Percentiles rank a stretch among this genome's conserved stretches.
Evolutionary conservation across 2,329 filamentous ascomycete genomes (phyloP).

Genomic region (Cryoendolithus antarcticus): DNA sequence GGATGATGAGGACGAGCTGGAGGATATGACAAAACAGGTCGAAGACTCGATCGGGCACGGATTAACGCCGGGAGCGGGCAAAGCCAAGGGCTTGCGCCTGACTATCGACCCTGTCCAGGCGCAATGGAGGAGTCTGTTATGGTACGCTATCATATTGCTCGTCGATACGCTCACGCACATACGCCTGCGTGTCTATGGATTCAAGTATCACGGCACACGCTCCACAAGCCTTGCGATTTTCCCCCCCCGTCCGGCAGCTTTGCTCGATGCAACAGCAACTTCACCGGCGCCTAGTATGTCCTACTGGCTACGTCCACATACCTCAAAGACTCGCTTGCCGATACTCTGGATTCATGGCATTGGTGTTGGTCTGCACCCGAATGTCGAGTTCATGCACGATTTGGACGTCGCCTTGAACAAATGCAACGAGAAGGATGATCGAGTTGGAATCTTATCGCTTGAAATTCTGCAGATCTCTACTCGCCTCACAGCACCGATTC

Average conservation of each 20-base stretch:
- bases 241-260: conserved; percentile 43
- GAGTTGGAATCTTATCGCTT: conserved; percentile 51
- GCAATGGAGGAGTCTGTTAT: conserved; percentile 35
- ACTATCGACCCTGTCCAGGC: neutral
- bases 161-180: conserved; percentile 33
- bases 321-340: conserved; percentile 43
- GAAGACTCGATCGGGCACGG: conserved; percentile 27
- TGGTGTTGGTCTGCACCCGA: conserved; percentile 54
- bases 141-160: conserved; percentile 45
- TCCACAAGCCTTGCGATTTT: conserved; percentile 38
- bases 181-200: conserved; percentile 12
- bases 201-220: conserved; percentile 13
- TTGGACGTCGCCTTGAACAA: conserved; percentile 29
- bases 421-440: conserved; percentile 24
- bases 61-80: neutral
- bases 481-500: conserved; percentile 44
- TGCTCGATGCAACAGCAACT: conserved; percentile 30
- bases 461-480: conserved; percentile 56
- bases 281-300: conserved; percentile 41
- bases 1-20: conserved; percentile 46
- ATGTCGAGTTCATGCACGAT: conserved; percentile 44
- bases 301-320: conserved; percentile 57
- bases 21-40: conserved; percentile 41
- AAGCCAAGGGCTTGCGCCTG: neutral
- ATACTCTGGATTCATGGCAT: conserved; percentile 63